phyloP scores from a whole-genome alignment of 768 basidiomycete species.

The Exidia glandulosa region DNA sequence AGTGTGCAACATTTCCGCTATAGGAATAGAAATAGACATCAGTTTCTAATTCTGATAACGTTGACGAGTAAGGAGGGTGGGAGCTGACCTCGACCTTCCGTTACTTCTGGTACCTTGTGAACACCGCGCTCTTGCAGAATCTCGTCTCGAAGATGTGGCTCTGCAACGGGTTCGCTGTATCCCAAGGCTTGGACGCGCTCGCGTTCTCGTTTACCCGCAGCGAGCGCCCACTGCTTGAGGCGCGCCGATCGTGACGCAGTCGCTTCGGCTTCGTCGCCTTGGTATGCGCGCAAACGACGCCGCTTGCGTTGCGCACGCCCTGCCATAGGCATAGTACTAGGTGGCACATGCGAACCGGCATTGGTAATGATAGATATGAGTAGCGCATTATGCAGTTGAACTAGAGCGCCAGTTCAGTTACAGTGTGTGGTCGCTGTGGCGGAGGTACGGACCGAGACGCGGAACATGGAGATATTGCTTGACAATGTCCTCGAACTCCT shows the following conservation, averaged over 20 bases:
- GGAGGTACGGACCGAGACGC: slow-evolving; percentile 31
- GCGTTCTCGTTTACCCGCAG: slow-evolving; percentile 62
- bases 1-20: slow-evolving; percentile 44
- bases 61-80: background rate
- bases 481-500: slow-evolving; percentile 65
- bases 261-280: slow-evolving; percentile 48
- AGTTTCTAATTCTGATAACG: background rate
- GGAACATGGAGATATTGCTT: slow-evolving; percentile 50
- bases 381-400: slow-evolving; percentile 74
- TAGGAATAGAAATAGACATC: too few relatives aligned
- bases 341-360: slow-evolving; percentile 57
- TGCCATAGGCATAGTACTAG: slow-evolving; percentile 49
- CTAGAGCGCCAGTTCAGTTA: slow-evolving; percentile 23
- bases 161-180: slow-evolving; percentile 27
- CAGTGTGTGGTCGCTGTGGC: background rate
- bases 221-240: slow-evolving; percentile 65
- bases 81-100: slow-evolving; percentile 41
- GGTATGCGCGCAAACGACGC: slow-evolving; percentile 57
- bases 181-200: slow-evolving; percentile 52
- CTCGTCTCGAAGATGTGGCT: slow-evolving; percentile 48
- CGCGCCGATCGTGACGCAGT: slow-evolving; percentile 48
- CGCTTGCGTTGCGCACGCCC: slow-evolving; percentile 51
- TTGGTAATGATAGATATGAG: slow-evolving; percentile 78
- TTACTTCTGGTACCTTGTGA: slow-evolving; percentile 39
- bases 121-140: slow-evolving; percentile 62